Evolutionary conservation across 371 early-diverging fungal genomes (phyloP).

Genomic region (Lichtheimia corymbifera): DNA sequence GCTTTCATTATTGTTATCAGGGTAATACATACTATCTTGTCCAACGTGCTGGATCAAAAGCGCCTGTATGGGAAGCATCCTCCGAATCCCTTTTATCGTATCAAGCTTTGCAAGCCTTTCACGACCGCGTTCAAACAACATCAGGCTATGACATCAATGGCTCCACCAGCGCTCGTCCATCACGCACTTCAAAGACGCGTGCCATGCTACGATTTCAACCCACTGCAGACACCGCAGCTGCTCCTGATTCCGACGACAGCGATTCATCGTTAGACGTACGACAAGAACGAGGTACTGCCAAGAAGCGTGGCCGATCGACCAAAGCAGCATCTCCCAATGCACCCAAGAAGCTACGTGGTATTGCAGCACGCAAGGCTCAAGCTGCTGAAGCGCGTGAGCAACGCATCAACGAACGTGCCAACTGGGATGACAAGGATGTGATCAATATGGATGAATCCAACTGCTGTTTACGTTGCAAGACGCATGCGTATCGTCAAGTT

Average conservation of each 20-base stretch:
- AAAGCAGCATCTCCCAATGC: not conserved
- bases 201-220: slow-evolving; percentile 29
- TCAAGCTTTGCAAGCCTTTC: slow-evolving; percentile 17
- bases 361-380: slow-evolving; percentile 15
- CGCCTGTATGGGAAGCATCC: slow-evolving; percentile 18
- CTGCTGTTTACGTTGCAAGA: slow-evolving; percentile 39
- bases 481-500: slow-evolving; percentile 21
- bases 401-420: slow-evolving; percentile 20
- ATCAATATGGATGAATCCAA: slow-evolving; percentile 16
- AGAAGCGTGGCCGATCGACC: slow-evolving; percentile 15
- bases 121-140: slow-evolving; percentile 13
- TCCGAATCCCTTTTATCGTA: slow-evolving; percentile 3
- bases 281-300: slow-evolving; percentile 1
- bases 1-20: slow-evolving; percentile 1
- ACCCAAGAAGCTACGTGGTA: slow-evolving; percentile 15
- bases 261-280: not conserved
- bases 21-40: slow-evolving; percentile 20
- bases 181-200: slow-evolving; percentile 32
- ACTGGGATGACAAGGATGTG: not conserved
- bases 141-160: slow-evolving; percentile 20
- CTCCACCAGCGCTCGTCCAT: slow-evolving; percentile 4
- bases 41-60: slow-evolving; percentile 22
- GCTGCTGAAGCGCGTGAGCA: slow-evolving; percentile 13
- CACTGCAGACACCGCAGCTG: not conserved
- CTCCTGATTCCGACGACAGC: slow-evolving; percentile 5